Base-by-base conservation (phyloP, 2,329 filamentous ascomycete species). In the Ophioceras dolichostomum region DNA sequence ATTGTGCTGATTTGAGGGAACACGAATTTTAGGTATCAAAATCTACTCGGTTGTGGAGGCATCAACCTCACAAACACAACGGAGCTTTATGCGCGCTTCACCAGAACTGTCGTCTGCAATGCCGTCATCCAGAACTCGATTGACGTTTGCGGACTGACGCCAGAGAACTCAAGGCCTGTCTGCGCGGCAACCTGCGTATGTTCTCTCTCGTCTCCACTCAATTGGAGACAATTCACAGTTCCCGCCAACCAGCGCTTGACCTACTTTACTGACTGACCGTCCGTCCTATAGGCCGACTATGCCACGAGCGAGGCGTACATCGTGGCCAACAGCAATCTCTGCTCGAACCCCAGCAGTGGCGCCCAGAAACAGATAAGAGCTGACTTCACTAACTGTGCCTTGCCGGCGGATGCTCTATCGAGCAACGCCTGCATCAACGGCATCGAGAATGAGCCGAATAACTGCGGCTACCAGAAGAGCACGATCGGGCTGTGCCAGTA, bases 21-120 rank as follows among this genome's bases (percentile, higher is more conserved):
- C 17, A 6, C 13, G 22, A 32, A 41, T 46, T 49, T 43, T 51
- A 96, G 89, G 65, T 98, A 89, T 60, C 70, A 83, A 56, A 67
- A 72, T 37, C 66, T 86, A 34, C 73, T 98, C 45, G 89, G 89
- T 39, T 98, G 91, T 56, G 68, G 73, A 34, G 72, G 73, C 43
- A 67, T 95, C 49, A 76, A 91, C 51, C 70, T 88, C 39, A 76
- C 75, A 39, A 83, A 94, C 55, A 80, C 86, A 4, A 80, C 76
- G 47, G 72, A 82, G 50, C 74, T 88, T 51, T 98, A 98, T 60
- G 89, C 91, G 34, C 81, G 91, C 49, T 98, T 89, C 61, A 94
- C 89, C 5, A 91, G 78, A 33, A 91, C 83, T 43, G 80, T 93
- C 45, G 72, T 98, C 45, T 98, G 91, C 70, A 96, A 93, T 66